Percentiles rank a stretch among this genome's conserved stretches.
phyloP scores from a whole-genome alignment of 2,329 filamentous ascomycete species.

The Teratosphaeria gauchensis region DNA sequence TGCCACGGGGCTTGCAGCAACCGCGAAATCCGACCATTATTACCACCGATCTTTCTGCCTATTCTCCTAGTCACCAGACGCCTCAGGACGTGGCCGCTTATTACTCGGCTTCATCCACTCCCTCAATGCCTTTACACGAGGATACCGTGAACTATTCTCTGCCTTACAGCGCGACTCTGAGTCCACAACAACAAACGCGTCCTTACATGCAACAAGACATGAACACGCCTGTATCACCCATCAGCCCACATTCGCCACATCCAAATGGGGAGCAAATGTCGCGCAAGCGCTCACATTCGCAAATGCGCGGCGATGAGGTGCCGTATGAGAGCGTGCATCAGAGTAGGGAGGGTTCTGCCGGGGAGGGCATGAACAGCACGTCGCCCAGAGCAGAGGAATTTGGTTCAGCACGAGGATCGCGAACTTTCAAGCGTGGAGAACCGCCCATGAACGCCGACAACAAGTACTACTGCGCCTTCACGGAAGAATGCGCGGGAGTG shows the following conservation, averaged over 20 bases:
- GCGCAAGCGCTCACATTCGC: constrained; percentile 22
- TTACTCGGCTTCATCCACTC: constrained; percentile 10
- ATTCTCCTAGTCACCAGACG: constrained; percentile 7
- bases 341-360: constrained; percentile 3
- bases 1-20: constrained; percentile 10
- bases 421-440: constrained; percentile 31
- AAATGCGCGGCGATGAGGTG: constrained; percentile 14
- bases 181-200: constrained; percentile 1
- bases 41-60: constrained; percentile 10
- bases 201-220: constrained; percentile 13
- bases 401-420: constrained; percentile 9
- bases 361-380: constrained; percentile 5
- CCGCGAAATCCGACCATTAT: constrained; percentile 14
- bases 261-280: constrained; percentile 13
- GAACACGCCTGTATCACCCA: constrained; percentile 16
- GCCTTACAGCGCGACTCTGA: constrained; percentile 1
- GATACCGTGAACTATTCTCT: neutral
- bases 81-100: constrained; percentile 14
- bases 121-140: constrained; percentile 11
- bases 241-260: constrained; percentile 17
- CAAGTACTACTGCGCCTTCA: constrained; percentile 64
- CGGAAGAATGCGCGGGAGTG: constrained; percentile 57
- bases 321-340: neutral
- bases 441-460: constrained; percentile 57
- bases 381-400: constrained; percentile 1